Percentiles rank a stretch among this genome's conserved stretches.
These are phyloP conservation scores for Leccinellum rugosiceps DNA, from an alignment of 768 basidiomycete species.

Conservation along the genomic window DNA sequence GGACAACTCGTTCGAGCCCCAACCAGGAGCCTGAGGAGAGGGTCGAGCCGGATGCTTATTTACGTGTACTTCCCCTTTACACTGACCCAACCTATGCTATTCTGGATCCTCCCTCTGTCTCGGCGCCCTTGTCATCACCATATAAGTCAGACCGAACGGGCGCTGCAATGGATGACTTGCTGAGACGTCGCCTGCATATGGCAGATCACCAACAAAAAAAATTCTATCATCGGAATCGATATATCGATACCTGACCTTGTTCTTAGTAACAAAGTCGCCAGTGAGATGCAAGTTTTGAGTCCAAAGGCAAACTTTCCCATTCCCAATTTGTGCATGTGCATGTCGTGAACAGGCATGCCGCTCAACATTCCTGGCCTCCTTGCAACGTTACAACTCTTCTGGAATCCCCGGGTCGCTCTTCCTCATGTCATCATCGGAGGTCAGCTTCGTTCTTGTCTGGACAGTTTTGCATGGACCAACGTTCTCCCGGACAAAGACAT, in stretches of 20 bases:
- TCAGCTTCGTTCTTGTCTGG: slow-evolving; percentile 27
- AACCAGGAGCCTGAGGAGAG: slow-evolving; percentile 6
- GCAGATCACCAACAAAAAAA: not conserved
- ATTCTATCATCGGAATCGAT: not conserved
- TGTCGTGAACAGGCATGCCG: too few species aligned
- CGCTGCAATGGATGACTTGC: not conserved
- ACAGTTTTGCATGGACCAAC: slow-evolving; percentile 5
- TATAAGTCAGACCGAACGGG: not conserved
- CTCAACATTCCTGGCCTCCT: slow-evolving; percentile 71
- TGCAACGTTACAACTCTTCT: slow-evolving; percentile 65
- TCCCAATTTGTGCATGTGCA: too few species aligned
- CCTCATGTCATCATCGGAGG: slow-evolving; percentile 69
- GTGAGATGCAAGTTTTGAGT: too few species aligned
- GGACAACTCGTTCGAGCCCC: not conserved
- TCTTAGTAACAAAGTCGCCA: too few species aligned
- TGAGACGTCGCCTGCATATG: not conserved
- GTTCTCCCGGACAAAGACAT: slow-evolving; percentile 62
- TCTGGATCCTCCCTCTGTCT: not conserved
- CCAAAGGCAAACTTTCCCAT: too few species aligned
- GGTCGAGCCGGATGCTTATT: slow-evolving; percentile 2
- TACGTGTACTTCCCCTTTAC: not conserved
- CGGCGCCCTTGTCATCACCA: not conserved
- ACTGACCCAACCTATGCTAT: slow-evolving; percentile 1
- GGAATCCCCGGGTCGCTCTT: slow-evolving; percentile 64
- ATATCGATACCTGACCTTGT: too few species aligned